Evolutionary conservation across 768 basidiomycete genomes (phyloP), one percentile per base, ranked within the genome.

Genomic region (Leccinum ochraceum): DNA sequence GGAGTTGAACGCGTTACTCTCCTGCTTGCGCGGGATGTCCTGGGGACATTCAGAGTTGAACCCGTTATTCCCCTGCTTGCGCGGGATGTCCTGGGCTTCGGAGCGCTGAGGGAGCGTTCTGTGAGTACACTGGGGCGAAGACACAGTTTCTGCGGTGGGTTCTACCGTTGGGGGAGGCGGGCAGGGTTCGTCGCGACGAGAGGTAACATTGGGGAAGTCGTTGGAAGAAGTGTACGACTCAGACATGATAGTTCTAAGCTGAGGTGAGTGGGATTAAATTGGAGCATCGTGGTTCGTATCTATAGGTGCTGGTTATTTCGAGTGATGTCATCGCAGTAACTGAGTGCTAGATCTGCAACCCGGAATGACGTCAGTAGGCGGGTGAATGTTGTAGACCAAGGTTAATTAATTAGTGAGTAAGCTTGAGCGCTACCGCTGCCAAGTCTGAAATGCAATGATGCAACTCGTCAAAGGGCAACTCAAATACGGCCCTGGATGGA

Each of bases 131-230:
- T n/a, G 44, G 24, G 14, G 6, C 14, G 22, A 11, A 14, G 28
- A 28, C 20, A 22, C 22, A 24, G 24, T 42, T 42, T 17, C 22
- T 14, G 56, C 9, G 9, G 46, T 50, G 17, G 34, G 48, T 13
- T 53, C 63, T 9, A 65, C 59, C 4, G 59, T 78, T 8, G 84
- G 83, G 36, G 85, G 79, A 28, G 78, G 78, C 48, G 86, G 83
- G 28, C 76, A 74, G n/a, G 76, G 67, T 36, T 74, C 66, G 71
- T 87, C 85, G 49, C 80, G 63, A 56, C 77, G 82, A 1, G 39
- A 32, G 5, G 28, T 44, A 69, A 42, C 17, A 9, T 42, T 83
- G 78, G 53, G 66, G 59, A 2, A 0, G 17, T 42, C 17, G 30
- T 30, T 30, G 30, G 8, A 0, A 17, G 79, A 79, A 24, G 55